These are phyloP conservation scores for Termitomyces sp. DNA, from an alignment of 1,284 basidiomycete species.

Conservation along the genomic window DNA sequence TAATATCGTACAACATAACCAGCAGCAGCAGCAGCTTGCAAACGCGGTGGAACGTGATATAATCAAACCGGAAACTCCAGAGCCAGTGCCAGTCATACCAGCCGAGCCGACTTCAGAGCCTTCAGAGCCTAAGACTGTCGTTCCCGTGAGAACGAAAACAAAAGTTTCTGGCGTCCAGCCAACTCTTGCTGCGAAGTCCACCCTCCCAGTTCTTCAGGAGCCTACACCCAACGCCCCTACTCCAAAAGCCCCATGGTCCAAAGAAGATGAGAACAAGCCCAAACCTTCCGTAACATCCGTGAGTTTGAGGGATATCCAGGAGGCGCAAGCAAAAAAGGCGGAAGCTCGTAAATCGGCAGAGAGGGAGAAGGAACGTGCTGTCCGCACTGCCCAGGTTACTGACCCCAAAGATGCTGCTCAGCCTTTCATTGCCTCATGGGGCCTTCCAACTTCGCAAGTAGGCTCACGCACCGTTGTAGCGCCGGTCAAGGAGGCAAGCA, in stretches of 20 bases:
- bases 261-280: slow-evolving; percentile 58
- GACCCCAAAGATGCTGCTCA: slow-evolving; percentile 50
- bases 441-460: slow-evolving; percentile 68
- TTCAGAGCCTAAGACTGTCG: slow-evolving; percentile 16
- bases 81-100: background rate
- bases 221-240: slow-evolving; percentile 8
- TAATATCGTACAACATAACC: slow-evolving; percentile 56
- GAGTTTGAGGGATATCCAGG: slow-evolving; percentile 92
- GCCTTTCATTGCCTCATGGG: slow-evolving; percentile 71
- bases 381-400: slow-evolving; percentile 39
- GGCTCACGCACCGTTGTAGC: slow-evolving; percentile 40
- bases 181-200: slow-evolving; percentile 9
- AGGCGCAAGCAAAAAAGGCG: slow-evolving; percentile 80
- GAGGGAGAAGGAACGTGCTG: slow-evolving; percentile 57
- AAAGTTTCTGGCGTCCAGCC: slow-evolving; percentile 10
- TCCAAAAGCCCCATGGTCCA: slow-evolving; percentile 42
- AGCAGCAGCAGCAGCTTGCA: slow-evolving; percentile 33
- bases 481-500: slow-evolving; percentile 40
- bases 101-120: slow-evolving; percentile 16
- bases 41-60: slow-evolving; percentile 15
- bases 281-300: slow-evolving; percentile 42
- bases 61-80: slow-evolving; percentile 9
- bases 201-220: slow-evolving; percentile 13
- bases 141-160: slow-evolving; percentile 16
- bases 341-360: slow-evolving; percentile 71